Evolutionary conservation across 768 basidiomycete species (phyloP), one percentile per base, ranked within the genome.

Genomic region (Tricholoma sp.): DNA sequence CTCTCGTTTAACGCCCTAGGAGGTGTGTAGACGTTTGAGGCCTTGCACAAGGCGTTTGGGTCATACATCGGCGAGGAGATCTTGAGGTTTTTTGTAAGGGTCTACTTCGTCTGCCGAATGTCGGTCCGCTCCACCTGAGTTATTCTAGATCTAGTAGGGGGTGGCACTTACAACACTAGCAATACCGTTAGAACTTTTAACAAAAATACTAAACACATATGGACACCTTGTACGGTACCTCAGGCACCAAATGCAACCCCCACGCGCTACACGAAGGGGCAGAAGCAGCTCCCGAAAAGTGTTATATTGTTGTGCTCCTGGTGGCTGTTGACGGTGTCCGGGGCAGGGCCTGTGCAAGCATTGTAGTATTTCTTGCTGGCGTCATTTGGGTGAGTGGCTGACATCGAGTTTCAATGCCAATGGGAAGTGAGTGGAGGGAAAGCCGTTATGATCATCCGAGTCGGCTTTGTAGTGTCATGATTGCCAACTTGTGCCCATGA

Each of bases 1-100:
- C 88, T 90, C 67, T 93, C 91, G 66, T 91, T 88, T 10, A 92
- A 70, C 0, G 83, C 80, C 33, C 82, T 72, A 0, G 86, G 82
- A 0, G 84, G 85, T 48, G 65, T 66, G 57, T 75, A 81, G 3
- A 70, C 70, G 68, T 61, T 77, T 80, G 29, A 89, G 63, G 0
- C 78, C 89, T 0, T 91, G 90, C 1, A 94, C 89, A 3, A 94
- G 77, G 0, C 91, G 90, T 63, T 89, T 90, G 1, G 91, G 89
- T 13, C 89, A 91, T 15, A 91, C 75, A 36, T 88, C 82, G n/a
- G n/a, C n/a, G n/a, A 94, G 75, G 17, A 94, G 79, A 32, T 89
- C 89, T 50, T 81, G 68, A 0, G 91, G 88, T 61, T 92, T 94
- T 70, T 84, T 83, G 74, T 92, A 91, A 18, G 89, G 88, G 68